Conservation (phyloP, 2,329 filamentous ascomycete species). For the Pseudocercospora pini-densiflorae region DNA sequence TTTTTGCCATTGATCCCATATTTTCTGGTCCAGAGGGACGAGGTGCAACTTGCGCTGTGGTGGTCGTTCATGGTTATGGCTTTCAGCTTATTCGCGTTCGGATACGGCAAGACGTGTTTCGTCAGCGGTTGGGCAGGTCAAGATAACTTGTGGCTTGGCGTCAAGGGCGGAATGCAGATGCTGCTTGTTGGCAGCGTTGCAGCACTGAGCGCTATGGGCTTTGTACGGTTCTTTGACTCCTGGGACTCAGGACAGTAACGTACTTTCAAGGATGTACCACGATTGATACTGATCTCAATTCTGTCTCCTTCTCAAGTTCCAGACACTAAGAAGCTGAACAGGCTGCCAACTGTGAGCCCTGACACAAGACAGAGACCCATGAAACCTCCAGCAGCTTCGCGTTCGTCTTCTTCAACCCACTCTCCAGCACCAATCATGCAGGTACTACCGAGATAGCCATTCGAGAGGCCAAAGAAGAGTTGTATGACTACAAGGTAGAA, state of each 20-base stretch:
- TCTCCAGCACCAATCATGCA: conserved; percentile 90
- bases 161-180: conserved; percentile 67
- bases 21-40: conserved; percentile 47
- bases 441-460: conserved; percentile 82
- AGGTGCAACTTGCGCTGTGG: conserved; percentile 49
- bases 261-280: not conserved
- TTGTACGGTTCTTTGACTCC: conserved; percentile 28
- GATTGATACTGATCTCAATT: not conserved
- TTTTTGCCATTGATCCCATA: conserved; percentile 57
- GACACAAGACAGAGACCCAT: conserved; percentile 91
- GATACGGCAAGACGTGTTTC: conserved; percentile 56
- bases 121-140: conserved; percentile 45
- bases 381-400: conserved; percentile 88
- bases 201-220: conserved; percentile 65
- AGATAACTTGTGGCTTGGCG: conserved; percentile 50
- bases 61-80: conserved; percentile 58
- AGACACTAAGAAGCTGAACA: conserved; percentile 80
- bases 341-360: conserved; percentile 81
- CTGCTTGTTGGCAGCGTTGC: conserved; percentile 67
- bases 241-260: conserved; percentile 6
- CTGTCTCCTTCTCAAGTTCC: conserved; percentile 26
- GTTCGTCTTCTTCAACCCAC: conserved; percentile 80
- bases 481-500: conserved; percentile 90
- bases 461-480: conserved; percentile 79
- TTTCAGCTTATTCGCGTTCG: conserved; percentile 56